Evolutionary conservation across 352 stramenopile species (phyloP).

Genomic region (Pythium plurisporium): DNA sequence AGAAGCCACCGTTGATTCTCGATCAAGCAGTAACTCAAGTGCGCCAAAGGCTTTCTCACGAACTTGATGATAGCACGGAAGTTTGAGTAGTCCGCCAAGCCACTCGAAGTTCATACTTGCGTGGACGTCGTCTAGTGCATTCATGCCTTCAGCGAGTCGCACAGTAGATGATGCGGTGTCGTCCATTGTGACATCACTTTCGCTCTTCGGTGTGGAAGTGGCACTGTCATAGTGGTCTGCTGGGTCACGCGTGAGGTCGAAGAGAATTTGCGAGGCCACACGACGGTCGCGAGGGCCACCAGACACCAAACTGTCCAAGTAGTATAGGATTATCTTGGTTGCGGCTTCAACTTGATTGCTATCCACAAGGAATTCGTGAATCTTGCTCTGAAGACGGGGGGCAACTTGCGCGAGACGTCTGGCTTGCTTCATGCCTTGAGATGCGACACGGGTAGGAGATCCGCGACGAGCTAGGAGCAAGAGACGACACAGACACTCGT

Average conservation of each 20-base stretch:
- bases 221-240: conserved; percentile 23
- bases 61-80: conserved; percentile 60
- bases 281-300: conserved; percentile 41
- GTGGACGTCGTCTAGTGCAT: conserved; percentile 19
- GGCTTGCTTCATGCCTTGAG: conserved; percentile 14
- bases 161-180: conserved; percentile 20
- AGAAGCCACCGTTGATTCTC: conserved; percentile 66
- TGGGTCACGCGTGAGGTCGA: conserved; percentile 38
- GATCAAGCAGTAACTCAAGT: conserved; percentile 65
- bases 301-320: conserved; percentile 64
- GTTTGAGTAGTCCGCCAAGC: conserved; percentile 52
- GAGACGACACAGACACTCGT: conserved; percentile 73
- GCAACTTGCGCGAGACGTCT: conserved; percentile 34
- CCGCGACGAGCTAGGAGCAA: conserved; percentile 53
- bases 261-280: conserved; percentile 61
- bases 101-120: conserved; percentile 60
- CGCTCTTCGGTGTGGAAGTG: conserved; percentile 21
- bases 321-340: conserved; percentile 61
- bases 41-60: conserved; percentile 55
- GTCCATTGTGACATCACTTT: conserved; percentile 25
- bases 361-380: conserved; percentile 50
- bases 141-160: conserved; percentile 17
- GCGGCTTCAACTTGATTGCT: conserved; percentile 32
- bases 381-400: conserved; percentile 46
- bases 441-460: not conserved